These are phyloP conservation scores for Pharnaceum exiguum DNA, from an alignment of 148 eudicot genomes.

Conservation along the genomic window DNA sequence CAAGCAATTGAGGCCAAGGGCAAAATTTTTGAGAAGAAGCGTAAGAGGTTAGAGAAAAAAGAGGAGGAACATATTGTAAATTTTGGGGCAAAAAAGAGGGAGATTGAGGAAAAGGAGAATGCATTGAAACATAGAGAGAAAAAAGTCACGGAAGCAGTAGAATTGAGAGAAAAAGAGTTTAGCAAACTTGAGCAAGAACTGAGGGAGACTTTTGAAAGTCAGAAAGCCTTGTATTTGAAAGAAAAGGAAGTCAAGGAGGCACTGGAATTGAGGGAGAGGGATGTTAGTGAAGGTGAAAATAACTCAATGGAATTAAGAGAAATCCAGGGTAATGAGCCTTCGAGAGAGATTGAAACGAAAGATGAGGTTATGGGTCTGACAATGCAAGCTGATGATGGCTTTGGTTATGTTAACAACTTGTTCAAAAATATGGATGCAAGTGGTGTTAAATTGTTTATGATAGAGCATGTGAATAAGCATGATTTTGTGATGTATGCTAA, in stretches of 20 bases:
- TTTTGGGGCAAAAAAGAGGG: too few species aligned
- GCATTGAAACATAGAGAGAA: not conserved
- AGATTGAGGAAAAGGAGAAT: not conserved
- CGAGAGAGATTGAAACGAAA: not conserved
- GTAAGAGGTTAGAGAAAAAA: not conserved
- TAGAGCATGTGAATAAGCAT: too few species aligned
- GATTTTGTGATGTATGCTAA: too few species aligned
- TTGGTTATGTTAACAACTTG: too few species aligned
- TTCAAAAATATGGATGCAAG: too few species aligned
- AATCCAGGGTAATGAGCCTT: not conserved
- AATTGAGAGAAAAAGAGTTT: not conserved
- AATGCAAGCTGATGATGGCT: too few species aligned
- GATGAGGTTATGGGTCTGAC: not conserved
- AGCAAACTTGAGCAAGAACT: not conserved
- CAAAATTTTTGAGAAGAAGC: not conserved
- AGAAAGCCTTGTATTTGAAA: not conserved
- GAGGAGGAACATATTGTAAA: too few species aligned
- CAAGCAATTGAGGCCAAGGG: too few species aligned
- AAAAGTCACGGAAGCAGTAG: not conserved
- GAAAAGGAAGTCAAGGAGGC: not conserved
- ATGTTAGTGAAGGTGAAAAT: too few species aligned
- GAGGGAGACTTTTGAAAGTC: conserved; percentile 6
- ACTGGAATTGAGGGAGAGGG: not conserved
- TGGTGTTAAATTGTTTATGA: too few species aligned
- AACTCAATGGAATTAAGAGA: too few species aligned